Percentiles rank a stretch among this genome's conserved stretches.
phyloP scores from a whole-genome alignment of 176 grass and related monocot species.

The Themeda triandra region DNA sequence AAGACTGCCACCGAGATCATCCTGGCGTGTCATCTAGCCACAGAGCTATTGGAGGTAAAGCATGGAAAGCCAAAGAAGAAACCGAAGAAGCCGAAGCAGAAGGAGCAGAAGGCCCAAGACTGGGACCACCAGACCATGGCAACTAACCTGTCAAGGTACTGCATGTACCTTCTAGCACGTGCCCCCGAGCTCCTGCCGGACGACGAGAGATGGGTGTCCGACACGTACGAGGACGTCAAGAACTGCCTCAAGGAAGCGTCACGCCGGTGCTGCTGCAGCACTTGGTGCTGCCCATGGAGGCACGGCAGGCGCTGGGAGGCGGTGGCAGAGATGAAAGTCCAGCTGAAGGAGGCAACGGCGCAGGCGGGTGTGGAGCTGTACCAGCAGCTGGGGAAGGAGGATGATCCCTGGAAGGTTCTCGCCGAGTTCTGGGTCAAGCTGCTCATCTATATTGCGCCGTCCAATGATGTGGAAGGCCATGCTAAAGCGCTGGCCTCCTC shows the following conservation, averaged over 20 bases:
- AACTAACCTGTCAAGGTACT: constrained; percentile 8
- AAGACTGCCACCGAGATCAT: neutral
- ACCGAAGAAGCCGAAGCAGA: neutral
- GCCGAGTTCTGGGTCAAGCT: neutral
- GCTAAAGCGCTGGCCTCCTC: constrained; percentile 6
- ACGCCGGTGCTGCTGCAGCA: neutral
- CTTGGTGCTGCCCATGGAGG: neutral
- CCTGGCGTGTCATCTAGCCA: constrained; percentile 13
- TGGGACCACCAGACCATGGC: neutral
- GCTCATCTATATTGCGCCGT: constrained; percentile 24
- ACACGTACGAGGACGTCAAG: neutral
- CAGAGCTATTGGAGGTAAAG: neutral
- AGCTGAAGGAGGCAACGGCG: neutral
- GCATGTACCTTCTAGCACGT: constrained; percentile 11
- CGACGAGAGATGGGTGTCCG: neutral
- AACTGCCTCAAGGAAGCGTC: neutral
- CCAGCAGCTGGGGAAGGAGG: neutral
- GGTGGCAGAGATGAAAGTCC: neutral
- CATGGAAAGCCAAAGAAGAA: too few relatives aligned
- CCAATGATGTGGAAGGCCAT: constrained; percentile 15
- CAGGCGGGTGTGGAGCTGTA: neutral
- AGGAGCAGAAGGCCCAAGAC: too few relatives aligned
- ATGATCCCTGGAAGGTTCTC: neutral
- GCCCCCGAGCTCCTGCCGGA: constrained; percentile 3
- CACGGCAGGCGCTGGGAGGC: neutral